A percentile compares a stretch with the other conserved stretches of the same genome.
phyloP scores from a whole-genome alignment of 164 flowering plant species.

The Annona squamosa region DNA sequence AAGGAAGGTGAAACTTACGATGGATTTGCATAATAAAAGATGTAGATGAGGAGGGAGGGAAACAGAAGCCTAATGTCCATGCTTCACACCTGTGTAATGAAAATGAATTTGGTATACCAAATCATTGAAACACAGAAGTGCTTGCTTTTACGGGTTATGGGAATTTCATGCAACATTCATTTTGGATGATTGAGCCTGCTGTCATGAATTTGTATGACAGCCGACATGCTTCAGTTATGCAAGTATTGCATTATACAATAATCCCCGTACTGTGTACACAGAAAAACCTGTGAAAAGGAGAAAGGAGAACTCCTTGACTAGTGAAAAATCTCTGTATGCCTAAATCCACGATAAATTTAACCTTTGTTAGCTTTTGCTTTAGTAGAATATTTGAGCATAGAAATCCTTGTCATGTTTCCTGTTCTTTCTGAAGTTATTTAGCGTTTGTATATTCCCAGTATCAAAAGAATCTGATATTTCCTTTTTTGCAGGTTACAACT shows the following conservation, averaged over 20 bases:
- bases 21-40: too few species aligned
- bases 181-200: not conserved
- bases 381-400: not conserved
- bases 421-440: too few species aligned
- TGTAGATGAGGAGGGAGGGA: too few species aligned
- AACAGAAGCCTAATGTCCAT: too few species aligned
- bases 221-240: not conserved
- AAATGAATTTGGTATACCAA: too few species aligned
- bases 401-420: not conserved
- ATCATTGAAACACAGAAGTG: too few species aligned
- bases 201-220: not conserved
- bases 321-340: not conserved
- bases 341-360: not conserved
- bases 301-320: too few species aligned
- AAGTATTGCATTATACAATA: not conserved
- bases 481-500: conserved; percentile 57
- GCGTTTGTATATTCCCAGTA: not conserved
- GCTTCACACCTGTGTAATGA: too few species aligned
- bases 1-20: too few species aligned
- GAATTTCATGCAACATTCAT: not conserved
- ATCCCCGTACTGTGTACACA: not conserved
- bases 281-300: not conserved
- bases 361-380: not conserved
- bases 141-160: not conserved
- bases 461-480: not conserved